These are phyloP conservation scores for Chrysoporthe austroafricana DNA, from an alignment of 2,329 filamentous ascomycete genomes.

Conservation along the genomic window DNA sequence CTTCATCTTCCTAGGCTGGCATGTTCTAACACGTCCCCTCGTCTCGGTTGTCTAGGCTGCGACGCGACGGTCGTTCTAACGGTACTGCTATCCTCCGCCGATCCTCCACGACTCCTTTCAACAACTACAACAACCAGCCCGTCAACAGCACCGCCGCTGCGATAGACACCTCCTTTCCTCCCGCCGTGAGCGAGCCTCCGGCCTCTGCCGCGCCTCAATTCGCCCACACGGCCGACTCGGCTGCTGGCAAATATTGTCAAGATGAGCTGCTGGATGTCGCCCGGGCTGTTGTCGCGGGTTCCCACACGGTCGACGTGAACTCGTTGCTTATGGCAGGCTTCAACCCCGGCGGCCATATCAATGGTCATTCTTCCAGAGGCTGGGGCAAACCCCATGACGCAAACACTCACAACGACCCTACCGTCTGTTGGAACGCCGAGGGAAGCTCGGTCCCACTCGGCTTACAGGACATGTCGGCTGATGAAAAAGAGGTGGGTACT, in stretches of 20 bases:
- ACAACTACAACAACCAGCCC: conserved; percentile 36
- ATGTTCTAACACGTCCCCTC: conserved; percentile 21
- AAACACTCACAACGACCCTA: conserved; percentile 78
- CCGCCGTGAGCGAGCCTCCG: conserved; percentile 20
- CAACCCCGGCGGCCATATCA: conserved; percentile 71
- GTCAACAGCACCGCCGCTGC: conserved; percentile 13
- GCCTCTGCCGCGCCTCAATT: conserved; percentile 18
- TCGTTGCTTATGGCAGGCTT: conserved; percentile 64
- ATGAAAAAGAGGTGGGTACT: conserved; percentile 62
- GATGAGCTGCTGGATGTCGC: conserved; percentile 80
- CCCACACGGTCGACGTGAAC: conserved; percentile 9
- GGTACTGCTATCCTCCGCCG: conserved; percentile 68
- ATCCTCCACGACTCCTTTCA: conserved; percentile 61
- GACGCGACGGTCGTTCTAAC: conserved; percentile 62
- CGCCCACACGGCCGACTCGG: conserved; percentile 35
- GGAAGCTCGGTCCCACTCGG: conserved; percentile 73
- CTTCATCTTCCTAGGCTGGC: not conserved
- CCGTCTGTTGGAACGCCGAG: conserved; percentile 84
- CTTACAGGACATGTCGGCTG: conserved; percentile 68
- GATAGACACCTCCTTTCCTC: conserved; percentile 30
- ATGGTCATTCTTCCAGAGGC: conserved; percentile 63
- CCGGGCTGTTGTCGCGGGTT: conserved; percentile 58
- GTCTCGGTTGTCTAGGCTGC: conserved; percentile 51
- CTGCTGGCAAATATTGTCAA: conserved; percentile 67
- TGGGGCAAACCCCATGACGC: conserved; percentile 82